Evolutionary conservation across 371 early-diverging fungal species (phyloP).

Genomic region (Syncephalastrum racemosum): DNA sequence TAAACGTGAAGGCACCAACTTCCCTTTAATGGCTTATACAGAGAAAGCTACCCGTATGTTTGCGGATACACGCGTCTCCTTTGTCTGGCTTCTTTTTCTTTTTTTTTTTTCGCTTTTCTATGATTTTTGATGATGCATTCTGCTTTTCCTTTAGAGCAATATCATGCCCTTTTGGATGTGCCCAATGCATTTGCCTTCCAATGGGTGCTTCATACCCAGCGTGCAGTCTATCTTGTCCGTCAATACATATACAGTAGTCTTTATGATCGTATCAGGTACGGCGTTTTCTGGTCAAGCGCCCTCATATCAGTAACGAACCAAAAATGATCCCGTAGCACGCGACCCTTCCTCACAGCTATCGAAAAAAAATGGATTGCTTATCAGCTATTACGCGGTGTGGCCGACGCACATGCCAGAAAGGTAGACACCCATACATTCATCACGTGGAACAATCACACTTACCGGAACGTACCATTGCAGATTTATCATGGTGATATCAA

Average conservation of each 20-base stretch:
- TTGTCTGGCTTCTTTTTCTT: not conserved
- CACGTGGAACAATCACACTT: not conserved
- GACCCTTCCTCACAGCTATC: conserved; percentile 82
- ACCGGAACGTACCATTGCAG: conserved; percentile 15
- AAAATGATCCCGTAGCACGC: conserved; percentile 62
- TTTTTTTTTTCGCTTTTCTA: not conserved
- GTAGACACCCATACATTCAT: conserved; percentile 22
- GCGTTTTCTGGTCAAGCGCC: not conserved
- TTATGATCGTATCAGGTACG: conserved; percentile 90
- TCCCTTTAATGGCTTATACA: not conserved
- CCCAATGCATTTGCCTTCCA: conserved; percentile 83
- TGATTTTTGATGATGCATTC: not conserved
- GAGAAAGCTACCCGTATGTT: not conserved
- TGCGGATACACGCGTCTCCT: not conserved
- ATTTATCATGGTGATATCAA: conserved; percentile 91
- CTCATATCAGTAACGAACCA: not conserved
- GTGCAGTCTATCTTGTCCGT: conserved; percentile 86
- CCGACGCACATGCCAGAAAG: conserved; percentile 70
- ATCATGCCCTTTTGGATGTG: conserved; percentile 61
- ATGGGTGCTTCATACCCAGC: conserved; percentile 83
- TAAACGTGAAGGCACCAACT: conserved; percentile 55
- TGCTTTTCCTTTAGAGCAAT: conserved; percentile 53
- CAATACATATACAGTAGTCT: conserved; percentile 87
- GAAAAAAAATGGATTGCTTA: conserved; percentile 95
- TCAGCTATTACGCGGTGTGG: conserved; percentile 80